A percentile compares a stretch with the other conserved stretches of the same genome.
These are phyloP conservation scores for Schizochytrium sp. DNA, from an alignment of 108 stramenopile genomes.

Conservation along the genomic window DNA sequence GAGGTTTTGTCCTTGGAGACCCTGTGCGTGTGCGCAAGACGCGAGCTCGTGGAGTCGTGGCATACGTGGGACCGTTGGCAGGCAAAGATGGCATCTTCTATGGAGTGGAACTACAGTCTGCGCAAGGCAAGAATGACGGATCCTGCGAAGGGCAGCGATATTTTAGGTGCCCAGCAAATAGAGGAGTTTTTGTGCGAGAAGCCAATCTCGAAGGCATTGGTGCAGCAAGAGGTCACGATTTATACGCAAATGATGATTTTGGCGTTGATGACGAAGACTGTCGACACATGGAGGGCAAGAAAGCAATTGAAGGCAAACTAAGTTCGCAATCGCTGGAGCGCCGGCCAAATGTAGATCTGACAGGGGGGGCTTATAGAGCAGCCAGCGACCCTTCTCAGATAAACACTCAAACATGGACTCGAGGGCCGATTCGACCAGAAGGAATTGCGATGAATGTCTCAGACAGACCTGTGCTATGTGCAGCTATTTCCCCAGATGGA, in stretches of 20 bases:
- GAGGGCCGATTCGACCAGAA: constrained; percentile 21
- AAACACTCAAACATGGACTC: not conserved
- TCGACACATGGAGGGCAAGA: not conserved
- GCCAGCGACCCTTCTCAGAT: not conserved
- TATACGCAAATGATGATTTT: not conserved
- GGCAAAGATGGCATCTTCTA: constrained; percentile 29
- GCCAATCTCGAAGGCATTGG: constrained; percentile 18
- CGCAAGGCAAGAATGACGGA: not conserved
- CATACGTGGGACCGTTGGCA: not conserved
- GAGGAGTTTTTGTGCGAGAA: constrained; percentile 14
- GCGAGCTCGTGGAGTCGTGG: constrained; percentile 11
- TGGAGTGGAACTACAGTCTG: not conserved
- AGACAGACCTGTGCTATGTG: constrained; percentile 45
- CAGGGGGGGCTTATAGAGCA: not conserved
- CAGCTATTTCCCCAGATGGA: constrained; percentile 46
- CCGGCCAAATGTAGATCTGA: not conserved
- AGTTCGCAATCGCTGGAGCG: no score
- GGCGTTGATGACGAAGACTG: not conserved
- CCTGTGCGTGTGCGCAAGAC: constrained; percentile 9
- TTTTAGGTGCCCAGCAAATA: not conserved
- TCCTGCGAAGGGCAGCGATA: not conserved
- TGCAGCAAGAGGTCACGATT: not conserved
- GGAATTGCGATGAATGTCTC: constrained; percentile 10
- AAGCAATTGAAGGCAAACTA: no score
- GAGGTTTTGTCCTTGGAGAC: constrained; percentile 1